Evolutionary conservation across 129 eudicot genomes (phyloP).

Genomic region (Flaveria brownii): DNA sequence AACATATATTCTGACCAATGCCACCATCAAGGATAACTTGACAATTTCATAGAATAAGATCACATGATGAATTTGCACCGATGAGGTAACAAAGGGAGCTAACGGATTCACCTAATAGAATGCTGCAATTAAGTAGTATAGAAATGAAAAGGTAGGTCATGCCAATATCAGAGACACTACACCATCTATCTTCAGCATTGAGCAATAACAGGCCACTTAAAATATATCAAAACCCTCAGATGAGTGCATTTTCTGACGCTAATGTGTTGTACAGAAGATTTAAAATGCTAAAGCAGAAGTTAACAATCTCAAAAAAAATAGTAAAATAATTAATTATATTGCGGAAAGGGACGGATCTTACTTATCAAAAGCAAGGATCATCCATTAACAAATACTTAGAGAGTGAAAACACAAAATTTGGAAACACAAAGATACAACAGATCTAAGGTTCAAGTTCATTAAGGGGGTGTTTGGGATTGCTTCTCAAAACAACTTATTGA

Average conservation of each 20-base stretch:
- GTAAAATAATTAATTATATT: background rate
- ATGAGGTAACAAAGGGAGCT: too few relatives aligned
- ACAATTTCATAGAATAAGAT: constrained; percentile 12
- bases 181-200: background rate
- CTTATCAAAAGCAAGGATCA: constrained; percentile 2
- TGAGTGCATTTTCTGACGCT: background rate
- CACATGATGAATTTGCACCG: background rate
- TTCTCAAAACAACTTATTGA: too few relatives aligned
- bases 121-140: background rate
- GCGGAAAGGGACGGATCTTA: background rate
- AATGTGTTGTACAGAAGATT: background rate
- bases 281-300: background rate
- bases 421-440: background rate
- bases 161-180: constrained; percentile 4
- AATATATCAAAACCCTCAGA: too few relatives aligned
- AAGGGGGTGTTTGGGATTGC: background rate
- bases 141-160: background rate
- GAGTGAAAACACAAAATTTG: background rate
- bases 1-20: too few relatives aligned
- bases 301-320: too few relatives aligned
- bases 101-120: too few relatives aligned
- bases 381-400: background rate
- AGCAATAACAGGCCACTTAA: background rate
- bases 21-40: background rate
- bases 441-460: constrained; percentile 13